Base-by-base conservation (phyloP, 2,329 filamentous ascomycete species). In the Triangularia setosa region DNA sequence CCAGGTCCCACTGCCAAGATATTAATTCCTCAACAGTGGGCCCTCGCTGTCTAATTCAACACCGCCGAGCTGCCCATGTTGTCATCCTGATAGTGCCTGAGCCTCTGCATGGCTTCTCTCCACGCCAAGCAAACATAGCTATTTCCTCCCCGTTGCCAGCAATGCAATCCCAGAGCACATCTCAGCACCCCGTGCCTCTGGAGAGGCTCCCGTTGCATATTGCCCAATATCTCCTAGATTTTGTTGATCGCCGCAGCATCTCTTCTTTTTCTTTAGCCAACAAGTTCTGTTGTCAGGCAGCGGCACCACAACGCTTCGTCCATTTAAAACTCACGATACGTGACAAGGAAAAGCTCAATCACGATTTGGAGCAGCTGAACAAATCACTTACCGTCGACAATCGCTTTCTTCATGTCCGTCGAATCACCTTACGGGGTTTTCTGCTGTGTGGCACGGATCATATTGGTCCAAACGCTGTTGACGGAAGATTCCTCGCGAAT, bases 171-270 rank as follows among this genome's bases (percentile, higher is more conserved):
- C 23, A 25, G 16, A 52, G 4, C 23, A 18, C 11, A 9, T 28
- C 52, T 24, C 16, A 25, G 23, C 52, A 16, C 3, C 52, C 23
- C 2, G 23, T 11, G 9, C 23, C 23, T 16, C 16, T 55, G 16
- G 58, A 64, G 52, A 57, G 28, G 23, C 33, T 64, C 4, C 62
- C 62, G 9, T 54, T 60, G 16, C 33, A 57, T 23, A 33, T 61
- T 3, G 54, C 60, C 14, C 24, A 64, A 30, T 57, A 61, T 16
- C 23, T 64, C 35, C 48, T 48, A 25, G 3, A 16, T 4, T 57
- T 52, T 27, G 18, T 61, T 18, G 14, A 53, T 6, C 12, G 21
- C 23, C 30, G 52, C 35, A 56, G 58, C n/a, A 25, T 64, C 18
- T 35, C 14, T 4, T 24, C 30, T 7, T 24, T 64, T 23, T 64